phyloP scores from a whole-genome alignment of 2,329 filamentous ascomycete species.

The Alternaria triticimaculans region DNA sequence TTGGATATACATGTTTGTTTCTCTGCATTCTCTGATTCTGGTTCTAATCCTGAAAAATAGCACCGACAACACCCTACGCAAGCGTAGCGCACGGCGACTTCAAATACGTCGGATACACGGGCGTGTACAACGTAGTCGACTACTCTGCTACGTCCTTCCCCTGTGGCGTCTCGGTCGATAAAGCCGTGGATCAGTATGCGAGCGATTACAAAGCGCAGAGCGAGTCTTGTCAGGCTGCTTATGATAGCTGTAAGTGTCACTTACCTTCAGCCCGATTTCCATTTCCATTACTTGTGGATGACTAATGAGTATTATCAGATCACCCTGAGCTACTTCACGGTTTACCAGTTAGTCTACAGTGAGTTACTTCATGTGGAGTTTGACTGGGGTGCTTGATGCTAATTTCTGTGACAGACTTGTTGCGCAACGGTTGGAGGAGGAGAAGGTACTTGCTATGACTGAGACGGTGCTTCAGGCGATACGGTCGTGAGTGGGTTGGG shows the following conservation, averaged over 20 bases:
- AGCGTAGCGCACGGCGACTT: constrained; percentile 53
- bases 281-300: too few relatives aligned
- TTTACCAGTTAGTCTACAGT: constrained; percentile 53
- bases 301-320: constrained; percentile 32
- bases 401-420: constrained; percentile 34
- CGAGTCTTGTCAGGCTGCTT: constrained; percentile 49
- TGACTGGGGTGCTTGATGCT: neutral
- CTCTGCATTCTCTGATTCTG: too few relatives aligned
- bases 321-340: constrained; percentile 50
- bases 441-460: constrained; percentile 53
- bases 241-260: constrained; percentile 49
- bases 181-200: constrained; percentile 43
- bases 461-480: constrained; percentile 42
- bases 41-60: too few relatives aligned
- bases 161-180: constrained; percentile 49
- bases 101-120: constrained; percentile 55
- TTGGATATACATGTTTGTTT: too few relatives aligned
- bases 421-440: constrained; percentile 51
- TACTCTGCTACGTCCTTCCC: constrained; percentile 57
- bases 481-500: neutral
- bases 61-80: constrained; percentile 55
- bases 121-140: constrained; percentile 58
- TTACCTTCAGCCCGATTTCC: too few relatives aligned
- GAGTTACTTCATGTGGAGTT: neutral
- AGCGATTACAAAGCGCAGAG: constrained; percentile 38